Percentiles rank a stretch among this genome's conserved stretches.
These are phyloP conservation scores for Cyberlindnera suaveolens DNA, from an alignment of 805 yeast species.

Conservation along the genomic window DNA sequence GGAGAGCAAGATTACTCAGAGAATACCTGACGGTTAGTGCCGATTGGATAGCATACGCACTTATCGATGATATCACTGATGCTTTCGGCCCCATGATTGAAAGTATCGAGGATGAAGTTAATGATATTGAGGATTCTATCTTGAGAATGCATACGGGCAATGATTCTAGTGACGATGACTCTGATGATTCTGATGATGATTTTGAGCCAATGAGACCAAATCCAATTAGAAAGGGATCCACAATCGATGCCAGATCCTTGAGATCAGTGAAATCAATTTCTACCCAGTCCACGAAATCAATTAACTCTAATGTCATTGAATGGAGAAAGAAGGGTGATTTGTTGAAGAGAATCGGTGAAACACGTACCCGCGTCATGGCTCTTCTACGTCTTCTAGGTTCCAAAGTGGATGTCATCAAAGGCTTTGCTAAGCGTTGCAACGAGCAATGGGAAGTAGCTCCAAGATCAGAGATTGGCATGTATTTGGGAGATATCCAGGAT, in stretches of 20 bases:
- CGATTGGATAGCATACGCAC: slow-evolving; percentile 96
- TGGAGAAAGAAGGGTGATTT: slow-evolving; percentile 94
- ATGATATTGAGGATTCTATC: slow-evolving; percentile 89
- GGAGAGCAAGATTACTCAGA: slow-evolving; percentile 80
- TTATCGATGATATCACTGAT: slow-evolving; percentile 95
- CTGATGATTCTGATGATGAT: slow-evolving; percentile 27
- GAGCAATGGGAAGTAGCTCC: slow-evolving; percentile 81
- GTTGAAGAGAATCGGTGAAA: slow-evolving; percentile 91
- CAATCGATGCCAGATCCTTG: slow-evolving; percentile 14
- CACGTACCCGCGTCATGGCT: slow-evolving; percentile 92
- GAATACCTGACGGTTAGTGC: slow-evolving; percentile 88
- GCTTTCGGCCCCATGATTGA: slow-evolving; percentile 96
- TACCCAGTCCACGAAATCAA: slow-evolving; percentile 26
- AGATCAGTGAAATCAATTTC: slow-evolving; percentile 22
- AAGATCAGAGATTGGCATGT: slow-evolving; percentile 84
- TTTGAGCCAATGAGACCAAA: slow-evolving; percentile 23
- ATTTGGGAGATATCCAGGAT: slow-evolving; percentile 95
- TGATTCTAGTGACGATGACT: slow-evolving; percentile 29
- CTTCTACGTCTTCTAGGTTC: slow-evolving; percentile 77
- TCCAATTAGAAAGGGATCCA: slow-evolving; percentile 7
- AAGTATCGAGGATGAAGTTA: slow-evolving; percentile 89
- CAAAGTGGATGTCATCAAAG: slow-evolving; percentile 96
- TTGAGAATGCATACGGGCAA: slow-evolving; percentile 69
- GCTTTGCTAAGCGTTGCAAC: slow-evolving; percentile 85
- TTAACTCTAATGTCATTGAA: slow-evolving; percentile 42